Evolutionary conservation across 371 early-diverging fungal species (phyloP), one percentile per base, ranked within the genome.

Genomic region (Zancudomyces culisetae): DNA sequence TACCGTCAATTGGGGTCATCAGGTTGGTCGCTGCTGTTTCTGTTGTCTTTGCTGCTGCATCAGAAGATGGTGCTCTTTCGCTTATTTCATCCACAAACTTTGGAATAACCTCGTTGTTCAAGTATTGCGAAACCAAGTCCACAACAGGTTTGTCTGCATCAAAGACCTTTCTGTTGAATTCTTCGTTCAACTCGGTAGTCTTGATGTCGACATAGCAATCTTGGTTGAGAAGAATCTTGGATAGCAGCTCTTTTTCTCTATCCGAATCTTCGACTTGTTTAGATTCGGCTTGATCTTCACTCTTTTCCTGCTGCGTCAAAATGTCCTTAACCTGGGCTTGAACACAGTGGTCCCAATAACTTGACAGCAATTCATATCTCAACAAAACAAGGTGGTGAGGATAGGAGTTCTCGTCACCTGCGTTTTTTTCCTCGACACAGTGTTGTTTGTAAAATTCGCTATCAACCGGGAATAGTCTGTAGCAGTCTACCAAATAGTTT

Each of bases 401-500:
- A 62, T 95, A 95, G 21, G 71, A 74, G n/a, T 79, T 78, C 26
- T 68, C 50, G 23, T 47, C 53, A 6, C 51, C 60, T n/a, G 55
- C 55, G 43, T 3, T 26, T 4, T 6, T 21, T 46, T 39, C 30
- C 42, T 39, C 19, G 35, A 45, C 61, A 54, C 81, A 74, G 54
- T 82, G 81, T 18, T 64, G 60, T 52, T 90, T 89, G 56, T 81
- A 70, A 64, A 93, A 95, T 57, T 75, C 79, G 52, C 87, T 74
- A 67, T 95, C 95, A 29, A 87, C 81, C 20, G 95, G 93, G 29
- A 79, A 81, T 45, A 90, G 60, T 45, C 95, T 80, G 69, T 83
- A 90, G 45, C 91, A 72, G 68, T 95, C 95, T 60, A 95, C 68
- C 42, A 95, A 60, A 63, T 95, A 95, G 30, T 79, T 74, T 64